Conservation (phyloP, 257 asterid genomes). For the Solanum rostratum region DNA sequence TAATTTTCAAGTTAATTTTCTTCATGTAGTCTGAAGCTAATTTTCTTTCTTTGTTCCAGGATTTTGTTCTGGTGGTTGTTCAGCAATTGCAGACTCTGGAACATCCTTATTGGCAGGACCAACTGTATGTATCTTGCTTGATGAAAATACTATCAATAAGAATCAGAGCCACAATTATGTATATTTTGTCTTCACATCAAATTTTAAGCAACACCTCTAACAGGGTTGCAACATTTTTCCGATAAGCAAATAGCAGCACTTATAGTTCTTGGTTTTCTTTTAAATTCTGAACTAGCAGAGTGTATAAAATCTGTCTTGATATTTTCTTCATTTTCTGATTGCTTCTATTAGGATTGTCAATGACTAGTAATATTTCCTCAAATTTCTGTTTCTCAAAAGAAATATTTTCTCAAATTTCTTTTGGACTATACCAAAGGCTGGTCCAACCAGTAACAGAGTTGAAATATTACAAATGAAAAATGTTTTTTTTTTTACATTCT, state of each 20-base stretch:
- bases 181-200: background rate
- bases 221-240: background rate
- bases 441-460: background rate
- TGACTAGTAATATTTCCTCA: background rate
- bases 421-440: background rate
- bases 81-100: slow-evolving; percentile 94
- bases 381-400: background rate
- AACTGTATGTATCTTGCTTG: slow-evolving; percentile 41
- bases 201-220: background rate
- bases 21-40: too few species aligned
- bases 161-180: background rate
- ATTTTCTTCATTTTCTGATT: background rate
- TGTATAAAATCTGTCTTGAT: background rate
- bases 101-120: slow-evolving; percentile 93
- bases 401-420: background rate
- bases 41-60: slow-evolving; percentile 24
- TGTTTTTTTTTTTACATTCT: background rate
- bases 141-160: background rate
- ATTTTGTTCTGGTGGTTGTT: slow-evolving; percentile 64
- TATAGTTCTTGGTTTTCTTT: background rate
- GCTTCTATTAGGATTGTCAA: background rate
- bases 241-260: background rate
- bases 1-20: background rate
- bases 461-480: background rate
- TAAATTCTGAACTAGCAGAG: background rate